Base-by-base conservation (phyloP, 1,284 basidiomycete species). In the Cystobasidium sp. region DNA sequence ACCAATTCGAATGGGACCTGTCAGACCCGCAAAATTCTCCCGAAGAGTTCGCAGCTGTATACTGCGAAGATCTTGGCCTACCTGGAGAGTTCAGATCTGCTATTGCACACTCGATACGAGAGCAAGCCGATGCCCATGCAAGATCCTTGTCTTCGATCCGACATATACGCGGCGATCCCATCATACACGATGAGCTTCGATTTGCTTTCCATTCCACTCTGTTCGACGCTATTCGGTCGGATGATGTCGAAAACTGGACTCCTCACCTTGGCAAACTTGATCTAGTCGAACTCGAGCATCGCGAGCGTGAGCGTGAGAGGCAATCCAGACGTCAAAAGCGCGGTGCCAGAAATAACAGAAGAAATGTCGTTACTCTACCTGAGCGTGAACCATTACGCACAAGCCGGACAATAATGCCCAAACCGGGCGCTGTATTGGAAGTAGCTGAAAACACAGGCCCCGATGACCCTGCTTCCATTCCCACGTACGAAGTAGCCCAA, bases 1-100 rank as follows among this genome's bases (percentile, higher is more conserved):
- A 99, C 83, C 92, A 95, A 80, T 97, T 99, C 81, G 97, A 99
- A 82, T 99, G 97, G 97, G 96, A 99, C 82, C 84, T 98, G 58
- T 90, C 90, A 79, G 91, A 90, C 77, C 85, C 87, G 46, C 85
- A 86, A 62, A 89, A 91, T 1, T 90, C 91, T 0, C 94, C 96
- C 0, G 97, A 99, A 83, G 89, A 90, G 66, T 99, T 99, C 83
- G 94, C 96, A 8, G 90, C 91, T 77, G 86, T 90, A 0, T 97
- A 97, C 82, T 86, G 90, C 2, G 88, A 87, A 31, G 97, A 99
- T 79, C 85, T 99, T 18, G 97, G 97, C 0, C 84, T 99, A 20
- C 87, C 88, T 44, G 93, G 94, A 51, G 96, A 99, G 83, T 97
- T 97, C 85, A 90, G 92, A 81, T 97, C 95, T 22, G 94, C 95